These are phyloP conservation scores for Lagenaria siceraria DNA, from an alignment of 306 rosid species.

Conservation along the genomic window DNA sequence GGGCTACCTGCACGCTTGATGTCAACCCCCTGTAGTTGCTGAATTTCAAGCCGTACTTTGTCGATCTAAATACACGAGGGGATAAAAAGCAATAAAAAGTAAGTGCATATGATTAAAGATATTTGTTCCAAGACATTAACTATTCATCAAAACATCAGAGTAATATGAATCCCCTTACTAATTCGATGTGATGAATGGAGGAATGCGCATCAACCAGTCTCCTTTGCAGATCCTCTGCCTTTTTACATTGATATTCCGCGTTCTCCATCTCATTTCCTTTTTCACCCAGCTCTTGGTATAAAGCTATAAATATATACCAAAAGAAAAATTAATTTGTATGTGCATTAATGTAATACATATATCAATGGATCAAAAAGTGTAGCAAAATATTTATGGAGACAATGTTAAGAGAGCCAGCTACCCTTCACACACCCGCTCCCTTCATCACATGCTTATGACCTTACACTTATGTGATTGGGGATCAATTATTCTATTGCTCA, in stretches of 20 bases:
- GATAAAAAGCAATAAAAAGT: neutral
- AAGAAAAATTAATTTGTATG: neutral
- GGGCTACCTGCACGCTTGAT: conserved; percentile 47
- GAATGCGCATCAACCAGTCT: conserved; percentile 71
- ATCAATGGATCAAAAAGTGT: neutral
- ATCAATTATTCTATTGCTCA: neutral
- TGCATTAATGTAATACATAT: neutral
- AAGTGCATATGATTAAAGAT: neutral
- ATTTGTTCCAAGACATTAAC: neutral
- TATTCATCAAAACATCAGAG: neutral
- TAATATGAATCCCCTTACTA: conserved; percentile 34
- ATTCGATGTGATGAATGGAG: conserved; percentile 74
- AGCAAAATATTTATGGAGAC: neutral
- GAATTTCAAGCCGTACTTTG: conserved; percentile 38
- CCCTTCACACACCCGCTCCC: neutral
- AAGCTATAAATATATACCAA: conserved; percentile 28
- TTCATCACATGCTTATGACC: neutral
- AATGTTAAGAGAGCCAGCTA: neutral
- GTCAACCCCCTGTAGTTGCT: conserved; percentile 38
- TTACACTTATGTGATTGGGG: neutral
- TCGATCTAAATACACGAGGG: conserved; percentile 41
- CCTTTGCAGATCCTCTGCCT: conserved; percentile 52
- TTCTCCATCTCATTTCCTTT: conserved; percentile 90
- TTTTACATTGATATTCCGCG: conserved; percentile 56
- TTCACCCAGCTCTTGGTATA: conserved; percentile 82